phyloP scores from a whole-genome alignment of 257 asterid genomes.

The Cruciata laevipes region DNA sequence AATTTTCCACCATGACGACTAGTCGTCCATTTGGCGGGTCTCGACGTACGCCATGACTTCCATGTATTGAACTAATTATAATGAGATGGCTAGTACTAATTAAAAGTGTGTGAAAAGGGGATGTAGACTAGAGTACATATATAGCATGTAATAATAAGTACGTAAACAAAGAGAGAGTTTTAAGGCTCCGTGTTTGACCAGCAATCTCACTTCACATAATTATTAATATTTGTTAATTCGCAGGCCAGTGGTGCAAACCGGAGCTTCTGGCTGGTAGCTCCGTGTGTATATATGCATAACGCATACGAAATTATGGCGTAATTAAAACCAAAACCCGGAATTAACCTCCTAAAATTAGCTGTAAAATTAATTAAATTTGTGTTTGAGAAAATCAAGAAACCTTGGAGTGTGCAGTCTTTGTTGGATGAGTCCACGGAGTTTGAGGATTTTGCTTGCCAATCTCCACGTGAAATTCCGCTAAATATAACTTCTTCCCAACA shows the following conservation, averaged over 20 bases:
- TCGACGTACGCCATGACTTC: too few species aligned
- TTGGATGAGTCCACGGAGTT: conserved; percentile 52
- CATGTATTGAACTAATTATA: too few species aligned
- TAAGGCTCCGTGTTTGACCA: conserved; percentile 59
- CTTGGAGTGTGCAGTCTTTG: conserved; percentile 30
- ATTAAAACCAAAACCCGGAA: neutral
- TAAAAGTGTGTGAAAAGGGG: conserved; percentile 3
- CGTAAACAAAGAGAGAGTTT: neutral
- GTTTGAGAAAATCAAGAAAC: conserved; percentile 27
- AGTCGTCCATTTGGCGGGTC: too few species aligned
- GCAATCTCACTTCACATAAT: conserved; percentile 9
- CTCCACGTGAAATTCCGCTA: conserved; percentile 10
- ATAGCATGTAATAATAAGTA: neutral
- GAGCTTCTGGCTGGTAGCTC: neutral
- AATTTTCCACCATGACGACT: too few species aligned
- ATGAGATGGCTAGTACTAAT: too few species aligned
- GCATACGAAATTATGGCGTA: neutral
- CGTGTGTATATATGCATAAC: neutral
- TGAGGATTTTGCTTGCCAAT: conserved; percentile 40
- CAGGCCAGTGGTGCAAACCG: neutral
- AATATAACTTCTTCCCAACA: neutral
- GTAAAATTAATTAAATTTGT: conserved; percentile 10
- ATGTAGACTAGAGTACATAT: neutral
- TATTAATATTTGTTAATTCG: neutral
- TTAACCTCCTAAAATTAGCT: too few species aligned